Conservation (phyloP, 2,329 filamentous ascomycete genomes). For the Phialocephala subalpina region DNA sequence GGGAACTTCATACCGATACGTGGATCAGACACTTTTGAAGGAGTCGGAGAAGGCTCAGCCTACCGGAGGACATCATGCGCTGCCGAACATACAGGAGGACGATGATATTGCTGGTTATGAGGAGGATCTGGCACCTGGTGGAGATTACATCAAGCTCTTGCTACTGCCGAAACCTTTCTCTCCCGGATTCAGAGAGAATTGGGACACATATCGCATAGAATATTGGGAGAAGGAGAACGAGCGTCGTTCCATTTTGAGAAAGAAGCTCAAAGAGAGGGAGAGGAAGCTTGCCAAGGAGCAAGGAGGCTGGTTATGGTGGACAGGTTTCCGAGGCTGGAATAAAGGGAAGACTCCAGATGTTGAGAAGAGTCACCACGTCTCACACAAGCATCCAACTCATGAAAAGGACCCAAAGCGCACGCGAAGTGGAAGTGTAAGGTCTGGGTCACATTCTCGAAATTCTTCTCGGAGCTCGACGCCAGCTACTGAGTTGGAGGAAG, state of each 20-base stretch:
- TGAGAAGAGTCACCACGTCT: constrained; percentile 41
- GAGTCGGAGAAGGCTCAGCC: constrained; percentile 68
- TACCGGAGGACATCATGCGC: constrained; percentile 48
- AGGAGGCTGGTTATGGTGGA: constrained; percentile 86
- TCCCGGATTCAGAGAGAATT: constrained; percentile 93
- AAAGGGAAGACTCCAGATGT: constrained; percentile 40
- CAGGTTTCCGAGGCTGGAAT: constrained; percentile 70
- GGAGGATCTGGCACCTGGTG: constrained; percentile 89
- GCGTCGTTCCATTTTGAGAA: constrained; percentile 75
- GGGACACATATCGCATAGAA: constrained; percentile 92
- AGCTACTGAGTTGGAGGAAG: constrained; percentile 41
- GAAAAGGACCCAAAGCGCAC: constrained; percentile 42
- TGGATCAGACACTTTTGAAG: constrained; percentile 69
- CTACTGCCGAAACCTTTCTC: constrained; percentile 95
- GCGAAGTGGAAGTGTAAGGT: constrained; percentile 41
- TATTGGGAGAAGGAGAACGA: constrained; percentile 99
- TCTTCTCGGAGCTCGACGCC: constrained; percentile 47
- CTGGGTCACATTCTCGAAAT: constrained; percentile 43
- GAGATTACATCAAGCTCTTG: constrained; percentile 90
- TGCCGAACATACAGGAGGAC: constrained; percentile 57
- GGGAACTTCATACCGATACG: constrained; percentile 77
- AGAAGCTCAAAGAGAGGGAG: constrained; percentile 74
- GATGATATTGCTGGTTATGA: constrained; percentile 76
- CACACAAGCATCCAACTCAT: constrained; percentile 35
- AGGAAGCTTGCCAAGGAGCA: constrained; percentile 71